Conservation (phyloP, 116 monocot genomes). For the Iris pallida region DNA sequence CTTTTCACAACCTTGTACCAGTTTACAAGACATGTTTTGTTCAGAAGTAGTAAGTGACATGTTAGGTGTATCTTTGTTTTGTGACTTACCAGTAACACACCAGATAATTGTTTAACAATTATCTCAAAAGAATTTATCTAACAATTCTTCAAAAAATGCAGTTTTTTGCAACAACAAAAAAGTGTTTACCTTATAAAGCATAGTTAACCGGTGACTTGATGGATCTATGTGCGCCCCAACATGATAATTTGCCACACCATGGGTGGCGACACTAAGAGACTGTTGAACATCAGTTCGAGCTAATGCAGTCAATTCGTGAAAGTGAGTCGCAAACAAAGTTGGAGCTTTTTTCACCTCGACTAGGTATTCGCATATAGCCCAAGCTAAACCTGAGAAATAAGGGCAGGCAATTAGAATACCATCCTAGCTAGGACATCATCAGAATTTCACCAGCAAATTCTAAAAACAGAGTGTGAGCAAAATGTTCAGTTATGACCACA, state of each 20-base stretch:
- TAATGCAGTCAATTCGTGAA: conserved; percentile 94
- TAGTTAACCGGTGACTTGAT: conserved; percentile 72
- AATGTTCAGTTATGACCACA: too few species aligned
- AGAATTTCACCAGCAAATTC: too few species aligned
- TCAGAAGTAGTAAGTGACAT: too few species aligned
- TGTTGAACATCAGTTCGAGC: conserved; percentile 28
- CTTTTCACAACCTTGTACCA: too few species aligned
- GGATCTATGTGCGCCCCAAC: conserved; percentile 96
- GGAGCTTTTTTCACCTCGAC: conserved; percentile 82
- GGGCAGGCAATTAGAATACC: background rate
- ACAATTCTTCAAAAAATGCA: too few species aligned
- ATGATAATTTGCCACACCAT: conserved; percentile 93
- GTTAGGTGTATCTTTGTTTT: too few species aligned
- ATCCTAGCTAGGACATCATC: background rate
- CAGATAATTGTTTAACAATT: background rate
- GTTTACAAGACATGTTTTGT: too few species aligned
- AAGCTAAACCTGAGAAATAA: conserved; percentile 75
- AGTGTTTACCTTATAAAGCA: conserved; percentile 86
- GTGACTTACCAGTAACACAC: too few species aligned
- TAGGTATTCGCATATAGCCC: conserved; percentile 97
- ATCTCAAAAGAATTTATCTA: background rate
- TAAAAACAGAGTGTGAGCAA: too few species aligned
- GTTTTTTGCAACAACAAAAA: background rate
- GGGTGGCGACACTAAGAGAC: conserved; percentile 7
- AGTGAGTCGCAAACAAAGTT: conserved; percentile 94